A percentile compares a stretch with the other conserved stretches of the same genome.
Evolutionary conservation across 2,329 filamentous ascomycete genomes (phyloP).

Genomic region (Xylariaceae sp.): DNA sequence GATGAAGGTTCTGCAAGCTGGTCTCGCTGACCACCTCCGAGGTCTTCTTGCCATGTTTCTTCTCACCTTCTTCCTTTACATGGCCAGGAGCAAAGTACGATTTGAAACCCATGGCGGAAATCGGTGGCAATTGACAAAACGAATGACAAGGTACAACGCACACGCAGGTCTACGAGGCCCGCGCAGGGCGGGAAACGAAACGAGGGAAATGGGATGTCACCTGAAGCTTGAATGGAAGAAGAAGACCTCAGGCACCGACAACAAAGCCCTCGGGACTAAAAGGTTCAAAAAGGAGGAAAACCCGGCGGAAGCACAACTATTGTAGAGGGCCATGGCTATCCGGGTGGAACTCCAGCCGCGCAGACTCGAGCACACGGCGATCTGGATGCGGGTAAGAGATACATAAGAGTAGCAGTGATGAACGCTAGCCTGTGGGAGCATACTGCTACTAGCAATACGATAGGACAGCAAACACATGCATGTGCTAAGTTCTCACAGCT

Average conservation of each 20-base stretch:
- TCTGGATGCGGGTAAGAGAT: too few species aligned
- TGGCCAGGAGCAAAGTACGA: slow-evolving; percentile 29
- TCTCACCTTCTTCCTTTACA: slow-evolving; percentile 16
- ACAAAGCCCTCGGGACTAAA: slow-evolving; percentile 3
- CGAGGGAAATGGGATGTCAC: slow-evolving; percentile 2
- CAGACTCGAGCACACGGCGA: slow-evolving; percentile 1
- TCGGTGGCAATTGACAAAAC: slow-evolving; percentile 2
- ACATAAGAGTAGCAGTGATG: too few species aligned
- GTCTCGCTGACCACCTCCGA: slow-evolving; percentile 16
- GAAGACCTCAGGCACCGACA: slow-evolving; percentile 7
- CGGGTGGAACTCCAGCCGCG: slow-evolving; percentile 13
- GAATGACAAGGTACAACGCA: slow-evolving; percentile 9
- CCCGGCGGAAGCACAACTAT: slow-evolving; percentile 10
- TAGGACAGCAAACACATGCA: too few species aligned
- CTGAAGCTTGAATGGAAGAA: slow-evolving; percentile 3
- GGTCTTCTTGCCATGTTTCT: slow-evolving; percentile 13
- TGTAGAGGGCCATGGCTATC: slow-evolving; percentile 14
- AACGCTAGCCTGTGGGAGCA: too few species aligned
- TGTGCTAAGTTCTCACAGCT: too few species aligned
- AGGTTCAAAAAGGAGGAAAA: slow-evolving; percentile 9
- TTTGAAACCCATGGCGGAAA: slow-evolving; percentile 27
- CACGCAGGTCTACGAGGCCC: slow-evolving; percentile 9
- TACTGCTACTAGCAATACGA: too few species aligned
- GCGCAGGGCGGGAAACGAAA: slow-evolving; percentile 5
- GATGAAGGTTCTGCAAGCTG: slow-evolving; percentile 7